Base-by-base conservation (phyloP, 306 rosid species). In the Oxytropis ochrocephala region DNA sequence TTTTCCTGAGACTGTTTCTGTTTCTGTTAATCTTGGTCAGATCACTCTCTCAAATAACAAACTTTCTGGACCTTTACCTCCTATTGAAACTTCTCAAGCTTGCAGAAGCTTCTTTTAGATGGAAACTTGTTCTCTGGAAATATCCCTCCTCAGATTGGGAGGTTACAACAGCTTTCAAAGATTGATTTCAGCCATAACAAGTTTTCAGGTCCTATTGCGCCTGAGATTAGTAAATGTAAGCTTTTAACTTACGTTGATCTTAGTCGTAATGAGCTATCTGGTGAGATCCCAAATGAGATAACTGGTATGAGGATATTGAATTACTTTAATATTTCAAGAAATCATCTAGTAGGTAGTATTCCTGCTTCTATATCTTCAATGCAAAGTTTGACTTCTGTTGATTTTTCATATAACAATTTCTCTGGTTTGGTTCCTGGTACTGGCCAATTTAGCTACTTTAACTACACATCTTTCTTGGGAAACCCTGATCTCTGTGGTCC, bases 381-480 rank as follows among this genome's bases (percentile, higher is more conserved):
- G 98, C 98, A 93, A 54, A 93, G 98, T 77, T 80, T 93, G 52
- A 93, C 98, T 6, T 86, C 94, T 8, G 91, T 90, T 69, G 98
- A 93, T 80, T 93, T 93, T 78, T 93, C 98, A 1, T 93, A 83
- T 52, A 93, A 93, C 84, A 90, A 93, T 81, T 90, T 93, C 69
- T 90, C 98, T 53, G 98, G 98, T 66, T 82, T 90, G 87, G 98
- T 93, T 74, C 98, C 97, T 19, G 90, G 97, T 4, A 88, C 97
- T 0, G 98, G 98, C 19, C 98, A 93, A 74, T 93, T 93, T 65
- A 93, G 98, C 61, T 90, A 93, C 86, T 93, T 93, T 81, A 93
- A 93, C 77, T 88, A 84, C 85, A 90, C 98, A 9, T 93, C 98
- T 11, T 93, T 93, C 64, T 58, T 86, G 12, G 97, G 98, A 5